These are phyloP conservation scores for Leptographium galeiforme DNA, from an alignment of 2,329 filamentous ascomycete species.

Conservation along the genomic window DNA sequence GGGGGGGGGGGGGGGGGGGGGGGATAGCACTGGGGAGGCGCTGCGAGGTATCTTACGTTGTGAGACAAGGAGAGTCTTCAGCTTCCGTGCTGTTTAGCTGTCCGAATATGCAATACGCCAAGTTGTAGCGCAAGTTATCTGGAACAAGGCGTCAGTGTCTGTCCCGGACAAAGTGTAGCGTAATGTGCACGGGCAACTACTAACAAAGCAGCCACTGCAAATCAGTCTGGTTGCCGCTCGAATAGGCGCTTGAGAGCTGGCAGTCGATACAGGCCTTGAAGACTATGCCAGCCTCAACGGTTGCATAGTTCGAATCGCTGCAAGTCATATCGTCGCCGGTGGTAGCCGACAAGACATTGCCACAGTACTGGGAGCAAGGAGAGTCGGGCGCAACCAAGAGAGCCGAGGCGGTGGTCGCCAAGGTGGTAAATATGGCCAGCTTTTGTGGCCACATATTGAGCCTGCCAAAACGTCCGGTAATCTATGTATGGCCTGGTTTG, in stretches of 20 bases:
- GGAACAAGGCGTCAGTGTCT: background rate
- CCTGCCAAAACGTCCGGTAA: background rate
- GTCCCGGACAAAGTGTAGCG: no score
- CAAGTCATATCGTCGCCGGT: slow-evolving; percentile 35
- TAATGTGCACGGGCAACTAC: slow-evolving; percentile 13
- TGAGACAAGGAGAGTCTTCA: slow-evolving; percentile 34
- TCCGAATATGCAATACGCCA: slow-evolving; percentile 42
- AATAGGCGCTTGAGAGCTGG: slow-evolving; percentile 35
- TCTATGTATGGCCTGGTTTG: no score
- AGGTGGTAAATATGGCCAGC: slow-evolving; percentile 10
- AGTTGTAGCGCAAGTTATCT: slow-evolving; percentile 46
- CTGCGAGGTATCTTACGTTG: slow-evolving; percentile 25
- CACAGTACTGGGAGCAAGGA: slow-evolving; percentile 36
- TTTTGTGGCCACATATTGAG: slow-evolving; percentile 5
- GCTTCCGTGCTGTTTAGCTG: slow-evolving; percentile 27
- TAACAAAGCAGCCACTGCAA: slow-evolving; percentile 41
- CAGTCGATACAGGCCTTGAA: slow-evolving; percentile 39
- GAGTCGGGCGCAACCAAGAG: slow-evolving; percentile 33
- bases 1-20: no score
- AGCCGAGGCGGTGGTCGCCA: slow-evolving; percentile 13
- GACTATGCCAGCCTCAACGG: slow-evolving; percentile 28
- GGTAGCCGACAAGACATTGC: slow-evolving; percentile 37
- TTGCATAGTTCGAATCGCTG: slow-evolving; percentile 23
- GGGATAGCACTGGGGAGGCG: background rate
- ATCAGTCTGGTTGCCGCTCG: slow-evolving; percentile 28